Evolutionary conservation across 371 early-diverging fungal species (phyloP), one percentile per base, ranked within the genome.

Genomic region (Thermomucor indicae-seudaticae): DNA sequence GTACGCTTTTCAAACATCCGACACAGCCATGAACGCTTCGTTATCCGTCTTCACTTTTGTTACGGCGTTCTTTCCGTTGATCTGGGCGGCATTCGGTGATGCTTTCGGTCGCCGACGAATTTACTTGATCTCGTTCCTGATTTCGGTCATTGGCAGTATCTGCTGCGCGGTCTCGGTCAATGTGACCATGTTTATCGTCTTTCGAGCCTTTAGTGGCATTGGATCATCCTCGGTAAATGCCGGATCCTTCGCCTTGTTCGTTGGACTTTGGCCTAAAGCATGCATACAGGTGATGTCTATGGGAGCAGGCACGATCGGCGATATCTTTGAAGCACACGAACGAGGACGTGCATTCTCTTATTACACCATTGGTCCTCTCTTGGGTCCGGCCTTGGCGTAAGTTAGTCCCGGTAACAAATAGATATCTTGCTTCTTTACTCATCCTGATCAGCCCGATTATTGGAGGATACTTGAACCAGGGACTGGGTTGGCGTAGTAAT

Each of bases 241-340:
- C 6, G 2, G n/a, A n/a, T 10, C 6, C 27, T 5, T 11, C 37
- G 19, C 10, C 37, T 5, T 42, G 4, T 24, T 12, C 17, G 22
- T 4, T 11, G 20, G 10, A 17, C 16, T 47, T 6, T 19, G 16
- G 6, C 7, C 2, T 6, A 31, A 34, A 35, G 14, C 31, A 1
- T 22, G 37, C 25, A 37, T 28, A 0, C 12, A 63, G 68, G 72
- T 67, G 0, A 62, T 70, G 64, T 67, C 68, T 0, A 63, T 72
- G 63, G 76, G 76, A 4, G 76, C 76, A 23, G 76, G 72, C 10
- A 72, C 72, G 1, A 50, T 75, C 4, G 47, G 65, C 4, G 76
- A 75, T 49, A 66, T 72, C 29, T 75, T 65, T 44, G 63, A 69
- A n/a, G 51, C 70, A 8, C 60, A 62, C 41, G 63, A 75, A 49